phyloP scores from a whole-genome alignment of 2,329 filamentous ascomycete species.

The Didymella arachidicola region DNA sequence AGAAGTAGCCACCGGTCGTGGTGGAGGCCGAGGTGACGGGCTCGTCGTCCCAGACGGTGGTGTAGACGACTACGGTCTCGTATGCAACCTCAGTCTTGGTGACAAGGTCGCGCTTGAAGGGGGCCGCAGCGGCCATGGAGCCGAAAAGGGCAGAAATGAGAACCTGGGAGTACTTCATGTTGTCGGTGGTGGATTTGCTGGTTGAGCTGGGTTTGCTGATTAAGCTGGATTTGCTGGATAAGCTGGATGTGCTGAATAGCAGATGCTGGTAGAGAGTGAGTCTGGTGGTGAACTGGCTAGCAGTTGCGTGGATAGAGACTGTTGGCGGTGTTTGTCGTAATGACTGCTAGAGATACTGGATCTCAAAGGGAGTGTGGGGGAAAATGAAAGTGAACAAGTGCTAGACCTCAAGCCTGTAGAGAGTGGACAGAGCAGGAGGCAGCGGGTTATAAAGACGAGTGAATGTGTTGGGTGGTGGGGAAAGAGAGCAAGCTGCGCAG shows the following conservation, averaged over 20 bases:
- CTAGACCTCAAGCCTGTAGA: conserved; percentile 52
- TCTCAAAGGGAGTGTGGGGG: conserved; percentile 39
- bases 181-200: conserved; percentile 24
- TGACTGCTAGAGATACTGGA: conserved; percentile 46
- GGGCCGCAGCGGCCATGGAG: conserved; percentile 44
- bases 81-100: conserved; percentile 45
- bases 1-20: conserved; percentile 26
- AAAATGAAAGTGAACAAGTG: conserved; percentile 42
- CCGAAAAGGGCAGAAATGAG: conserved; percentile 47
- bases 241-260: conserved; percentile 31
- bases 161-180: conserved; percentile 50
- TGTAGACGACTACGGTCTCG: conserved; percentile 48
- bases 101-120: conserved; percentile 47
- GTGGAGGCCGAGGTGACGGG: conserved; percentile 29
- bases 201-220: conserved; percentile 29
- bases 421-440: conserved; percentile 45
- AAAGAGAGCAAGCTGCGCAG: conserved; percentile 21
- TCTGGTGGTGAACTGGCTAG: conserved; percentile 45
- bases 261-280: conserved; percentile 25
- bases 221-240: conserved; percentile 19
- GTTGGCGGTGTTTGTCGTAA: conserved; percentile 33
- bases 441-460: conserved; percentile 37
- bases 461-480: conserved; percentile 26
- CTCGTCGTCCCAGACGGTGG: conserved; percentile 46
- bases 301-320: conserved; percentile 42